phyloP scores from a whole-genome alignment of 306 rosid species.

The Hippophae tibetana region DNA sequence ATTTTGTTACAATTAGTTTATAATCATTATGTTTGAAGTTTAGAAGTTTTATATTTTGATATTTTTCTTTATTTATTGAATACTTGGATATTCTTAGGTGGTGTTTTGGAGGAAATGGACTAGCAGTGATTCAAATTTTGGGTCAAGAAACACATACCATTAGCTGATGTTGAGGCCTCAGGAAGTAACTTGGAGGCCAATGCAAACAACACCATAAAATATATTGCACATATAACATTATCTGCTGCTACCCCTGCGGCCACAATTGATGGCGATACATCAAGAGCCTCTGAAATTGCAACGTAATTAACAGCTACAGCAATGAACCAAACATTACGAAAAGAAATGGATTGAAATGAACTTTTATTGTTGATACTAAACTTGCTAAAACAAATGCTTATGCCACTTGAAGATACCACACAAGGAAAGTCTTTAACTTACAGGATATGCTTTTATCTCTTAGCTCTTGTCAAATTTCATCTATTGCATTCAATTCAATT shows the following conservation, averaged over 20 bases:
- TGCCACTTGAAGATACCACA: neutral
- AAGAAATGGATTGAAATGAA: neutral
- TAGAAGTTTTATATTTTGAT: too few species aligned
- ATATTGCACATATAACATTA: constrained; percentile 34
- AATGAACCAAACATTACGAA: constrained; percentile 13
- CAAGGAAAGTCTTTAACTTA: too few species aligned
- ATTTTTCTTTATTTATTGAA: too few species aligned
- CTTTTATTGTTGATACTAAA: constrained; percentile 3
- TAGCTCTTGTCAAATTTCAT: neutral
- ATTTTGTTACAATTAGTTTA: too few species aligned
- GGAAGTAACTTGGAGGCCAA: constrained; percentile 37
- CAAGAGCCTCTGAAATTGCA: constrained; percentile 52
- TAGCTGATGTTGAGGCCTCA: constrained; percentile 20
- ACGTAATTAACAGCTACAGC: constrained; percentile 41
- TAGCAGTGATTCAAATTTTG: neutral
- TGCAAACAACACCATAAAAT: constrained; percentile 34
- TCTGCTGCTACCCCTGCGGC: constrained; percentile 51
- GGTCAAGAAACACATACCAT: constrained; percentile 17
- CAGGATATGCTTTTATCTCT: neutral
- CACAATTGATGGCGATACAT: constrained; percentile 40
- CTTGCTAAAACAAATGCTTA: neutral
- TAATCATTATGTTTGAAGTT: too few species aligned
- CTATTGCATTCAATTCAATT: too few species aligned
- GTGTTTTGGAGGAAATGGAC: neutral
- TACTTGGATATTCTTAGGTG: too few species aligned